phyloP scores from a whole-genome alignment of 441 rosid species.

The California macrophylla region DNA sequence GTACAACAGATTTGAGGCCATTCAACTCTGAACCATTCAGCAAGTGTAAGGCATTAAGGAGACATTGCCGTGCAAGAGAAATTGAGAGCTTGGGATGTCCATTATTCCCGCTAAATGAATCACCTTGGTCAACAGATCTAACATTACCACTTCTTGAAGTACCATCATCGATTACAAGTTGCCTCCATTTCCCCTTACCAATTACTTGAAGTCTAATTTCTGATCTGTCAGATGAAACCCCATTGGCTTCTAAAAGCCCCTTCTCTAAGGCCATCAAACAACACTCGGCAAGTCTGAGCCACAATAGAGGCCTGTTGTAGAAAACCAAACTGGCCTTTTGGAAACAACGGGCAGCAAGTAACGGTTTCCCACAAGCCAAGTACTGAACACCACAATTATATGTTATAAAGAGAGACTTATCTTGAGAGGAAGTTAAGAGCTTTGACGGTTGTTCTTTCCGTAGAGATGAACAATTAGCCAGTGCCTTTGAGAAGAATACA shows the following conservation, averaged over 20 bases:
- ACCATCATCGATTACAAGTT: conserved; percentile 31
- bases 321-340: conserved; percentile 66
- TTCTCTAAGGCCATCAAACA: conserved; percentile 77
- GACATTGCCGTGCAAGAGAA: conserved; percentile 70
- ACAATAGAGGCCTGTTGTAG: conserved; percentile 57
- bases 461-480: conserved; percentile 48
- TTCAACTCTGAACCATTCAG: conserved; percentile 34
- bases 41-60: conserved; percentile 58
- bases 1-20: conserved; percentile 27
- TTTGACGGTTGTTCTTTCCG: conserved; percentile 62
- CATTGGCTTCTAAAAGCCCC: conserved; percentile 45
- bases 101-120: conserved; percentile 27
- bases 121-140: conserved; percentile 32
- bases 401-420: conserved; percentile 67
- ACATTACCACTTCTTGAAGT: conserved; percentile 29
- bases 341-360: conserved; percentile 74
- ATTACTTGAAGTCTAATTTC: conserved; percentile 50
- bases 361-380: conserved; percentile 77
- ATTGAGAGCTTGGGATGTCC: conserved; percentile 64
- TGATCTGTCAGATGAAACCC: conserved; percentile 33
- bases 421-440: conserved; percentile 63
- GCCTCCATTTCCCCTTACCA: conserved; percentile 94
- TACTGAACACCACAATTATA: conserved; percentile 83
- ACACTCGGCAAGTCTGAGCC: conserved; percentile 96
- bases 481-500: conserved; percentile 65